Conservation (phyloP, 139 green algal genomes). For the Astrephomene gubernaculifera region DNA sequence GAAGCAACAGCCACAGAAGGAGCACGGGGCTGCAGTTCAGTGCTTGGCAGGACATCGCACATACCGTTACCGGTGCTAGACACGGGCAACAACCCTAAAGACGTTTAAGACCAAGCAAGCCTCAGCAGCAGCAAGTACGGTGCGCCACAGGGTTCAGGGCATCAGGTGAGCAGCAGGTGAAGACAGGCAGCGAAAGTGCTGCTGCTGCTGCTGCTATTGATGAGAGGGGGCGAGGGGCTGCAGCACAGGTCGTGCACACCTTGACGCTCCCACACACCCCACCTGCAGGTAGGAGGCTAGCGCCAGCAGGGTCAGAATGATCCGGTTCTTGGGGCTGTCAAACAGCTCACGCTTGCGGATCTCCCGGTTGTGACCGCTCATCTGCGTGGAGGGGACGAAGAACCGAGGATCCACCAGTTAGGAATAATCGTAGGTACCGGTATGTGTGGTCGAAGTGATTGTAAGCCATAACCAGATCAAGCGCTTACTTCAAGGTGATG, state of each 20-base stretch:
- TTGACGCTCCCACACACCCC: too few relatives aligned
- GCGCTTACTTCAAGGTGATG: too few relatives aligned
- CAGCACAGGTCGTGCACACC: too few relatives aligned
- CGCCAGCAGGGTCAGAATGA: neutral
- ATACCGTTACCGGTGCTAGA: too few relatives aligned
- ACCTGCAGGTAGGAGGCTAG: constrained; percentile 1
- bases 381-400: neutral
- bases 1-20: neutral
- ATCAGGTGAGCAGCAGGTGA: neutral
- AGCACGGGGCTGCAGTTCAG: neutral
- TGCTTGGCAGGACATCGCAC: neutral
- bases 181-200: neutral
- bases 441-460: too few relatives aligned
- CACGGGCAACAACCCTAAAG: neutral
- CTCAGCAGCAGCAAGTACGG: too few relatives aligned
- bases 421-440: too few relatives aligned
- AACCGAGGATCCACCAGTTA: too few relatives aligned
- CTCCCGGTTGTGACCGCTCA: neutral
- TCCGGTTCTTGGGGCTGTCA: neutral
- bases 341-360: neutral
- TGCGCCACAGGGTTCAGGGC: neutral
- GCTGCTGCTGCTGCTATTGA: neutral
- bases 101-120: too few relatives aligned
- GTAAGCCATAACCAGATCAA: too few relatives aligned
- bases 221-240: neutral